Evolutionary conservation across 345 rosid genomes (phyloP).

Genomic region (Citrus medica): DNA sequence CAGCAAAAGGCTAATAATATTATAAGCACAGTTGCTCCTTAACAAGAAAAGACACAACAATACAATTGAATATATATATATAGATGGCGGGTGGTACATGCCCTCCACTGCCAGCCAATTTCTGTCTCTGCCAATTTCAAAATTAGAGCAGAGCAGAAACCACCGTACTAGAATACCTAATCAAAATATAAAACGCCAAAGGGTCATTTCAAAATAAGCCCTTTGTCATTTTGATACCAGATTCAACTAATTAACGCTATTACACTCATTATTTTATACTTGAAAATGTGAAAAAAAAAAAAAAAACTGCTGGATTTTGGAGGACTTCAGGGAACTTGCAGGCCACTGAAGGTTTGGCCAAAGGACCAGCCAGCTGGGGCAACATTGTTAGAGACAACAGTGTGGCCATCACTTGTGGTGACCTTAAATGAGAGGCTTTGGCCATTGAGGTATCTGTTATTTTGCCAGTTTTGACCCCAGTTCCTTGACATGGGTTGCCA

Average conservation of each 20-base stretch:
- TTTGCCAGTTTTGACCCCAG: slow-evolving; percentile 73
- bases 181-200: not conserved
- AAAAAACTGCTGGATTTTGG: not conserved
- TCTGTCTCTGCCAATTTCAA: slow-evolving; percentile 8
- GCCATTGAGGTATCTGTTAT: slow-evolving; percentile 39
- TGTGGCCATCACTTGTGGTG: slow-evolving; percentile 43
- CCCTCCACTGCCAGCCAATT: slow-evolving; percentile 18
- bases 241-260: not conserved
- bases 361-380: slow-evolving; percentile 51
- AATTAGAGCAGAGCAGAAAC: slow-evolving; percentile 8
- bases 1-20: not conserved
- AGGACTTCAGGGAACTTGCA: slow-evolving; percentile 27
- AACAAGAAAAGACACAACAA: not conserved
- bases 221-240: not conserved
- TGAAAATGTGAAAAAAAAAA: not conserved
- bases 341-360: slow-evolving; percentile 51
- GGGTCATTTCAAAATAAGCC: slow-evolving; percentile 10
- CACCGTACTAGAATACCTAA: not conserved
- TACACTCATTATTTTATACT: not conserved
- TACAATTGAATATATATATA: not conserved
- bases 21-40: slow-evolving; percentile 1
- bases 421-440: slow-evolving; percentile 55
- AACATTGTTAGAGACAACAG: slow-evolving; percentile 33
- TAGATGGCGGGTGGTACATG: slow-evolving; percentile 7
- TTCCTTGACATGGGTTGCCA: slow-evolving; percentile 61